Base-by-base conservation (phyloP, 495 filamentous ascomycete genomes). In the Xylaria bambusicola region DNA sequence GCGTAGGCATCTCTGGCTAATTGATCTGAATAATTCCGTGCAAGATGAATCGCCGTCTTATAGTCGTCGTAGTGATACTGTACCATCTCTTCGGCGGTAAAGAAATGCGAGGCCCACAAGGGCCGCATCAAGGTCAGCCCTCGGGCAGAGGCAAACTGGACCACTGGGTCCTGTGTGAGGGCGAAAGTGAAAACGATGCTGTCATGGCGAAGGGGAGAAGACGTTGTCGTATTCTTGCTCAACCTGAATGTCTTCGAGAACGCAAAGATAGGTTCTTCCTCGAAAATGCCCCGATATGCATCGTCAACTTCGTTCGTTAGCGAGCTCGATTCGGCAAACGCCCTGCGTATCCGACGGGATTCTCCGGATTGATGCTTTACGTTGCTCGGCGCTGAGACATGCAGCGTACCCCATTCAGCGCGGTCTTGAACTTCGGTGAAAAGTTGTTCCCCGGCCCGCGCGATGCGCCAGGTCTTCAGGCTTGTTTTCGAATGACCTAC, bases 231-330 rank as follows among this genome's bases (percentile, higher is more conserved):
- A 26, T 65, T 70, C 2, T 56, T 54, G 15, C 74, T 71, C 10
- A 80, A 68, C 31, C 73, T 76, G 75, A 96, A 94, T 1, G 83
- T 82, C 70, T 95, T 96, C 18, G 89, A 86, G 70, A 96, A 97
- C 0, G 92, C 92, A 76, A 97, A 96, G 24, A 95, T 88, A 0
- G 93, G 93, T 70, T 93, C 88, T 26, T 92, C 86, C 36, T 95
- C 89, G 76, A 88, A 86, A 55, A 96, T 89, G 18, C 78, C 74
- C 5, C 92, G 83, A 70, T 85, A 92, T 6, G 71, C 69, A 9
- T 72, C 70, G 60, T 93, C 90, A 23, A 88, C 61, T 21, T 77
- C 65, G 46, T 80, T 78, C 35, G 58, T 72, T 23, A 98, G 71
- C 3, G 77, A 81, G 15, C 91, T 87, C 20, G 82, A 84, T 50